Percentiles rank a stretch among this genome's conserved stretches.
Evolutionary conservation across 306 rosid genomes (phyloP).

Genomic region (Arachis stenosperma): DNA sequence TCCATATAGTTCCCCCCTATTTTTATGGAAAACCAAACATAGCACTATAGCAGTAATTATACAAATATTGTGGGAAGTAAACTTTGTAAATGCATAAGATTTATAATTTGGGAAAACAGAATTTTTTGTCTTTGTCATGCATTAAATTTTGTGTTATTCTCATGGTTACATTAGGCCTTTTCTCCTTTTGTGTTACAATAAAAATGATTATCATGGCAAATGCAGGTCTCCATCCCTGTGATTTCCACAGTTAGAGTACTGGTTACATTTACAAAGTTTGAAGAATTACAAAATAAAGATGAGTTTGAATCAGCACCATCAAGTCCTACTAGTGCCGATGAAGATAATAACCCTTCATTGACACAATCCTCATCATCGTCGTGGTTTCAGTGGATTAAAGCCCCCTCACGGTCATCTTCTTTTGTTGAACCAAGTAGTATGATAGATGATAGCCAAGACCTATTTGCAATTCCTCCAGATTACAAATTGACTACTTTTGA

Average conservation of each 20-base stretch:
- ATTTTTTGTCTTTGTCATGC: no score
- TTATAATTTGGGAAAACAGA: no score
- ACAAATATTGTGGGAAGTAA: no score
- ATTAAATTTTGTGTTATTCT: no score
- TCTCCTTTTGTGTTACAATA: not conserved
- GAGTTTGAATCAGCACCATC: conserved; percentile 90
- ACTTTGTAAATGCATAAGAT: no score
- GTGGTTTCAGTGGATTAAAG: conserved; percentile 89
- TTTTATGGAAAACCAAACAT: no score
- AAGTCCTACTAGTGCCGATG: conserved; percentile 65
- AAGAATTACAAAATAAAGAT: conserved; percentile 71
- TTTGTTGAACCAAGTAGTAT: conserved; percentile 47
- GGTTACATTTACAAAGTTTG: conserved; percentile 83
- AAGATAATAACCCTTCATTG: conserved; percentile 53
- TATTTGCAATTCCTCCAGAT: conserved; percentile 65
- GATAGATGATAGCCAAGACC: conserved; percentile 58
- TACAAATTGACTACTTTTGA: conserved; percentile 57
- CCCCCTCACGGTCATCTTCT: conserved; percentile 54
- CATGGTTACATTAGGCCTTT: no score
- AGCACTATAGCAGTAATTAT: no score
- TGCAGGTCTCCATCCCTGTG: conserved; percentile 90
- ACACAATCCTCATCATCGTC: conserved; percentile 64
- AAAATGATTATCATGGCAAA: conserved; percentile 8
- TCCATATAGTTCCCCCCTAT: no score
- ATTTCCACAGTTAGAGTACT: conserved; percentile 84